Evolutionary conservation across 192 early-diverging fungal genomes (phyloP), one percentile per base, ranked within the genome.

Genomic region (Chytriomyces sp.): DNA sequence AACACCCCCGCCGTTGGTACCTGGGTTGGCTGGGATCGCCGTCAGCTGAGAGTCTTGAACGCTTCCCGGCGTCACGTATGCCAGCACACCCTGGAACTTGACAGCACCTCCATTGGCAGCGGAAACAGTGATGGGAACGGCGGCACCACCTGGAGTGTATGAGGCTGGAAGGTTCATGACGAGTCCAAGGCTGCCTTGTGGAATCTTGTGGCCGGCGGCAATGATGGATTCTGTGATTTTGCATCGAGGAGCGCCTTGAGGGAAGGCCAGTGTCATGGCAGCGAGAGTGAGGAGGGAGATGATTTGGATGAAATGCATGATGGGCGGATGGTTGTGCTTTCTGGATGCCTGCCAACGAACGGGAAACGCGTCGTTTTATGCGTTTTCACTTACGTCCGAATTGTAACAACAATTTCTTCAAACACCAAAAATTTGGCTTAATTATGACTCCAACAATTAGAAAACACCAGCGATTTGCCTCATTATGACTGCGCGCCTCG

Each of bases 61-160:
- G 18, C 62, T 45, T 11, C 78, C 81, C 20, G 75, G 45, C 10
- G 78, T 79, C 11, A 70, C 78, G 69, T 82, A 82, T 61, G 75
- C 76, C n/a, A 82, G 74, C 43, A 79, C 62, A 16, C 81, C 81
- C 20, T 18, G 8, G 62, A 66, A 67, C 35, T 35, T 35, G 35
- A 35, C 35, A 1, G 57, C 72, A 4, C 43, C 18, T 13, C n/a
- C 46, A 3, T 60, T 18, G 68, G 46, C 68, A n/a, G 13, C 35
- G 45, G 24, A 49, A 6, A 75, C 45, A 1, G 57, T 75, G 62
- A 75, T 75, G 20, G 57, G 18, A 44, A 75, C 67, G 20, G 72
- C 61, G 7, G 57, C 13, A 20, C 72, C 72, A n/a, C 72, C 72
- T 11, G 72, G 72, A 24, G 72, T 75, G 48, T 75, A 75, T 20